Evolutionary conservation across 2,329 filamentous ascomycete genomes (phyloP), one percentile per base, ranked within the genome.

Genomic region (Hypoxylon rubiginosum): DNA sequence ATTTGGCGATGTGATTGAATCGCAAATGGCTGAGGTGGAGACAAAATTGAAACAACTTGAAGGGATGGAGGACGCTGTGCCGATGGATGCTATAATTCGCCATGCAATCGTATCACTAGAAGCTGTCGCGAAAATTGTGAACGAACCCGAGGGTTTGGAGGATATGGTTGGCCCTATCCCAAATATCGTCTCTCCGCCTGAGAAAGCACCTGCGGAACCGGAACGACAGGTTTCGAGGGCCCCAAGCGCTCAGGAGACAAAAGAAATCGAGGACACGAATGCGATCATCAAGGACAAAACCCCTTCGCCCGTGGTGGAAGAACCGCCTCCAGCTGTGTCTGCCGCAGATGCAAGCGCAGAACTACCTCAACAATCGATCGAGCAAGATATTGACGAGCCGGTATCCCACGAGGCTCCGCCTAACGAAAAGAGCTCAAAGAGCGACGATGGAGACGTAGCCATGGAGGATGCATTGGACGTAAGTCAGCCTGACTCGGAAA

Each of bases 1-100:
- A 51, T 85, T 88, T 79, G 85, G 83, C 17, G 85, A 86, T 55
- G 85, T 85, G 63, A 87, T 89, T 57, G 81, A 84, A 56, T 79
- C 79, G 57, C 80, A 87, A 69, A 87, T 88, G 39, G 75, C 79
- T 45, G 85, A 87, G 72, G 81, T 82, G 1, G 83, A 88, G 64
- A 77, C 77, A 0, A 81, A 86, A 58, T 71, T 89, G 30, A 80
- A 80, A 62, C 83, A 82, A 53, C 74, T 88, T 6, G 79, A 83
- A 59, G 74, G 72, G 3, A 72, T 80, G 61, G 72, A 79, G 64
- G 71, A 82, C 62, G 66, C 74, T 66, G 61, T 84, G 64, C 73
- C 82, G 48, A 78, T 79, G 15, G 78, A 81, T 46, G 80, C 83
- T 1, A 78, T 86, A 11, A 75, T 79, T 26, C 82, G 82, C 2